phyloP scores from a whole-genome alignment of 2,329 filamentous ascomycete genomes.

The Magnaporthiopsis incrustans region DNA sequence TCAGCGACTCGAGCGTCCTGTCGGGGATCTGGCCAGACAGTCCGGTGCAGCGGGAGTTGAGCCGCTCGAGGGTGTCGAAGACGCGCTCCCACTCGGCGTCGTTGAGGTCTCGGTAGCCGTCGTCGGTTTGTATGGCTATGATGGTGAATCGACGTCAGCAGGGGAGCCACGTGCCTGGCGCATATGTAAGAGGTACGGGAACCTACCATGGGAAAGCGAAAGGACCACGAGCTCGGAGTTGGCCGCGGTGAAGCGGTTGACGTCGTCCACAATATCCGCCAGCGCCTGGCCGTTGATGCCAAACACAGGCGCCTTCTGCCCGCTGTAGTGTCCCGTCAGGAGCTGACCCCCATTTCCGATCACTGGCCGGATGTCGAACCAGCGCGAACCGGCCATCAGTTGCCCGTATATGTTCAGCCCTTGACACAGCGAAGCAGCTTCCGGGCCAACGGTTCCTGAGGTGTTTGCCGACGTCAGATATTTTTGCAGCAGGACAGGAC shows the following conservation, averaged over 20 bases:
- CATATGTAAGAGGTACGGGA: not conserved
- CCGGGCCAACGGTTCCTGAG: constrained; percentile 18
- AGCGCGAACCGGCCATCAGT: constrained; percentile 28
- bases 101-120: constrained; percentile 26
- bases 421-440: constrained; percentile 29
- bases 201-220: constrained; percentile 32
- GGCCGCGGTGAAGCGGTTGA: constrained; percentile 36
- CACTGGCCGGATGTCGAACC: constrained; percentile 30
- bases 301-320: constrained; percentile 22
- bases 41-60: constrained; percentile 32
- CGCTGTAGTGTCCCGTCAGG: constrained; percentile 23
- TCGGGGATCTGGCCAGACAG: constrained; percentile 12
- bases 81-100: constrained; percentile 34
- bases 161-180: not conserved
- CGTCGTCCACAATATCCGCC: constrained; percentile 30
- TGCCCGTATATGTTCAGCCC: constrained; percentile 29
- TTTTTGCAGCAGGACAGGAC: not conserved
- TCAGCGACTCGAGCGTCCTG: constrained; percentile 17
- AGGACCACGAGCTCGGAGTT: constrained; percentile 38
- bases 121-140: constrained; percentile 6
- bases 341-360: constrained; percentile 21
- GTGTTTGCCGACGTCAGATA: not conserved
- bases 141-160: not conserved
- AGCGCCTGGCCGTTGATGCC: constrained; percentile 38
- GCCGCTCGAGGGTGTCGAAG: constrained; percentile 29